These are phyloP conservation scores for Calonectria hongkongensis DNA, from an alignment of 2,329 filamentous ascomycete genomes.

Conservation along the genomic window DNA sequence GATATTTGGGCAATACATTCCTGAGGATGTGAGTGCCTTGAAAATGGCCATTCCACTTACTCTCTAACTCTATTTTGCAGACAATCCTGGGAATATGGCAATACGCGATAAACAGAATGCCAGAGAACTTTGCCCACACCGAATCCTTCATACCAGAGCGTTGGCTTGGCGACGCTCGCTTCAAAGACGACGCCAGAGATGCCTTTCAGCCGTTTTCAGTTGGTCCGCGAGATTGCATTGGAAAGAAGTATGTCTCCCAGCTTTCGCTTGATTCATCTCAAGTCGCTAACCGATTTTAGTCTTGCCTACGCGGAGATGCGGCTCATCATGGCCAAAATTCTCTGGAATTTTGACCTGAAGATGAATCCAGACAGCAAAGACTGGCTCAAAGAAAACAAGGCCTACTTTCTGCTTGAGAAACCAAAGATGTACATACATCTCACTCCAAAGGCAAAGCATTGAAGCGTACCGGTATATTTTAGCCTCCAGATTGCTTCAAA, in stretches of 20 bases:
- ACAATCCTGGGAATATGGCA: slow-evolving; percentile 24
- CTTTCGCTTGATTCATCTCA: background rate
- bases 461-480: background rate
- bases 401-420: slow-evolving; percentile 3
- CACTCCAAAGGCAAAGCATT: background rate
- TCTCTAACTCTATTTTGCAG: background rate
- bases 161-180: slow-evolving; percentile 29
- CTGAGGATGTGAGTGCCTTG: background rate
- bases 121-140: slow-evolving; percentile 22
- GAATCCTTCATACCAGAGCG: slow-evolving; percentile 35
- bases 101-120: slow-evolving; percentile 30
- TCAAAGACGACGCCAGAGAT: slow-evolving; percentile 12
- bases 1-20: slow-evolving; percentile 21
- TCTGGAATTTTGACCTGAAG: slow-evolving; percentile 9
- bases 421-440: slow-evolving; percentile 11
- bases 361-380: background rate
- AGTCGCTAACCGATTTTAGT: background rate
- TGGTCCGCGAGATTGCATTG: slow-evolving; percentile 37
- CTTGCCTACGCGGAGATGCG: slow-evolving; percentile 23
- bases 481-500: too few relatives aligned
- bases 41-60: background rate
- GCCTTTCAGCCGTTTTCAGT: slow-evolving; percentile 37
- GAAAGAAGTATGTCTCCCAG: slow-evolving; percentile 33
- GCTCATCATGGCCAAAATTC: slow-evolving; percentile 19
- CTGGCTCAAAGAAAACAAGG: background rate